phyloP scores from a whole-genome alignment of 1,139 yeast species.

The Geotrichum fermentans region DNA sequence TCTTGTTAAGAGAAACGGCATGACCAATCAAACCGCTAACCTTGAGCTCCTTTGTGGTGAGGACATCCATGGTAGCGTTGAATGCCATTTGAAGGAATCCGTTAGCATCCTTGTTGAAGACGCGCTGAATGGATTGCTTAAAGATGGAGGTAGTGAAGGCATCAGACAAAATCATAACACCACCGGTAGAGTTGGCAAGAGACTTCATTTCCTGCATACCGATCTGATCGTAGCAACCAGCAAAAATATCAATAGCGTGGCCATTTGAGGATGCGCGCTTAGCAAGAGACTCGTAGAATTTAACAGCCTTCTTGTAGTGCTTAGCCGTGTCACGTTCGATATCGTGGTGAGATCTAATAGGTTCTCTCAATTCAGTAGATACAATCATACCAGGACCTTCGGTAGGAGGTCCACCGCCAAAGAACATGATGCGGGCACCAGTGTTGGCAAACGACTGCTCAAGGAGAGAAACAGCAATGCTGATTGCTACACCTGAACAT shows the following conservation, averaged over 20 bases:
- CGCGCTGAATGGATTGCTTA: constrained; percentile 81
- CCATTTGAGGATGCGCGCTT: constrained; percentile 66
- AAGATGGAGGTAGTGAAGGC: constrained; percentile 92
- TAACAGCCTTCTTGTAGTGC: constrained; percentile 80
- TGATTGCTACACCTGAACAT: constrained; percentile 89
- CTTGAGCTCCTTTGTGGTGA: constrained; percentile 79
- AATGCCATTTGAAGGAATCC: constrained; percentile 81
- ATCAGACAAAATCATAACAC: constrained; percentile 79
- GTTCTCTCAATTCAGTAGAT: constrained; percentile 85
- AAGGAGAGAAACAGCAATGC: constrained; percentile 74
- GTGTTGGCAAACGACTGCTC: constrained; percentile 82
- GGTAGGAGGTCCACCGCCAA: constrained; percentile 95
- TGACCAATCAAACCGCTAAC: constrained; percentile 89
- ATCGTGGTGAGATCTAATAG: constrained; percentile 94
- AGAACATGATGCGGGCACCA: constrained; percentile 87
- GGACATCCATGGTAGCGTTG: constrained; percentile 60
- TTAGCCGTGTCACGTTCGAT: constrained; percentile 86
- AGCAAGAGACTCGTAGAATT: constrained; percentile 72
- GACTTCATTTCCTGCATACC: constrained; percentile 93
- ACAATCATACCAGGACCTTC: constrained; percentile 96
- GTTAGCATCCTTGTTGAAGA: constrained; percentile 74
- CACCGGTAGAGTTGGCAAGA: constrained; percentile 80
- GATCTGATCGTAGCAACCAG: constrained; percentile 94
- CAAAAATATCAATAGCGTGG: constrained; percentile 82
- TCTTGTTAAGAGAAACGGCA: constrained; percentile 45